Percentiles rank a stretch among this genome's conserved stretches.
These are phyloP conservation scores for Halenospora varia DNA, from an alignment of 495 filamentous ascomycete species.

Conservation along the genomic window DNA sequence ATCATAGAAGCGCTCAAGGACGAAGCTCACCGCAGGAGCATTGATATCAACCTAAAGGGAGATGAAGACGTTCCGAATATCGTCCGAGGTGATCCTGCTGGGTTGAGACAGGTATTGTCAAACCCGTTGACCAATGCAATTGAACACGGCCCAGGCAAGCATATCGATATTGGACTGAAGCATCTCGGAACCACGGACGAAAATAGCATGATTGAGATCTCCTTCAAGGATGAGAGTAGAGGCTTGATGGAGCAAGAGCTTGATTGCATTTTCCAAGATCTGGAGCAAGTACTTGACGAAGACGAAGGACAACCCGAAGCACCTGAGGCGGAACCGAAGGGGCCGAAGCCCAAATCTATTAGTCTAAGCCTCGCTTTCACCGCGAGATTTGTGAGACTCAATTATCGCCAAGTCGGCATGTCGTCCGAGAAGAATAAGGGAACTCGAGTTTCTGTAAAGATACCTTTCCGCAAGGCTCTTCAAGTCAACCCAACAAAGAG, in stretches of 20 bases:
- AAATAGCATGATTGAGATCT: slow-evolving; percentile 53
- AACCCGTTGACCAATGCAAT: slow-evolving; percentile 85
- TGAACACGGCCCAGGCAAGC: slow-evolving; percentile 65
- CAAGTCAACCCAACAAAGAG: too few species aligned
- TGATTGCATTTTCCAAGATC: slow-evolving; percentile 10
- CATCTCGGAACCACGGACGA: slow-evolving; percentile 24
- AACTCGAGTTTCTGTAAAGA: slow-evolving; percentile 43
- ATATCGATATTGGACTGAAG: slow-evolving; percentile 65
- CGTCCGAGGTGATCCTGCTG: slow-evolving; percentile 73
- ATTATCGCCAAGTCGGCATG: slow-evolving; percentile 83
- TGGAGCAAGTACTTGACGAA: slow-evolving; percentile 10
- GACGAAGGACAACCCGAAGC: slow-evolving; percentile 26
- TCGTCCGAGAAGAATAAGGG: slow-evolving; percentile 69
- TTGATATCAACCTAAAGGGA: slow-evolving; percentile 60
- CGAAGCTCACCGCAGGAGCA: slow-evolving; percentile 67
- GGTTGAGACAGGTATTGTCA: slow-evolving; percentile 71
- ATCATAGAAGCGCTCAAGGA: slow-evolving; percentile 66
- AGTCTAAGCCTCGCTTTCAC: slow-evolving; percentile 84
- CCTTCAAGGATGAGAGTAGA: not conserved
- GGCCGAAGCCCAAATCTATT: slow-evolving; percentile 32
- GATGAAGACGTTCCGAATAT: slow-evolving; percentile 62
- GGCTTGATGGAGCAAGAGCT: slow-evolving; percentile 7
- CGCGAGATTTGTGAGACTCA: slow-evolving; percentile 74
- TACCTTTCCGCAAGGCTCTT: slow-evolving; percentile 45
- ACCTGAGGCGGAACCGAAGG: slow-evolving; percentile 23